These are phyloP conservation scores for Teunomyces aglyptinius DNA, from an alignment of 805 yeast species.

Conservation along the genomic window DNA sequence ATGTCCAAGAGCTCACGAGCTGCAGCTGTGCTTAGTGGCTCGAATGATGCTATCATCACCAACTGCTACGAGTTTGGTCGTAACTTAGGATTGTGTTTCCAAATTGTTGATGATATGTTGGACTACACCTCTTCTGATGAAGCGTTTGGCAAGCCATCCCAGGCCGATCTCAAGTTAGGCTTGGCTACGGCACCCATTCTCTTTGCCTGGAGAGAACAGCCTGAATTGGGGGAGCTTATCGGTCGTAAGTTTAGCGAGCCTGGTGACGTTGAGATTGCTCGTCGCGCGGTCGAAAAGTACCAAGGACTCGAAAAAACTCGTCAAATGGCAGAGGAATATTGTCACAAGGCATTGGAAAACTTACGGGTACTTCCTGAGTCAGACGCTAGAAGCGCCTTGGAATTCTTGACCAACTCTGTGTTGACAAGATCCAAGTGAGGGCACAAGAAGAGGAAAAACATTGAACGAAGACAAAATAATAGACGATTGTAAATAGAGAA, in stretches of 20 bases:
- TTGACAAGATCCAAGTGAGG: constrained; percentile 71
- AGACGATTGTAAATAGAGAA: constrained; percentile 5
- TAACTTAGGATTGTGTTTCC: constrained; percentile 92
- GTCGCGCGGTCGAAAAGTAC: constrained; percentile 65
- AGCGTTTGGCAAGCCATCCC: constrained; percentile 90
- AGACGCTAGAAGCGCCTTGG: constrained; percentile 85
- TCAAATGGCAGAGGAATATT: constrained; percentile 72
- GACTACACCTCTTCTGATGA: constrained; percentile 89
- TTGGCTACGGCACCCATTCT: constrained; percentile 96
- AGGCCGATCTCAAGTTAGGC: constrained; percentile 91
- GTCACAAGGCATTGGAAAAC: constrained; percentile 70
- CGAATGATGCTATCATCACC: constrained; percentile 71
- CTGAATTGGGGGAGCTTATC: constrained; percentile 80
- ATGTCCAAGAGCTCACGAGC: constrained; percentile 93
- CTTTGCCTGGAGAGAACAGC: constrained; percentile 89
- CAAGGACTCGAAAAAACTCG: constrained; percentile 77
- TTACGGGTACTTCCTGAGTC: constrained; percentile 78
- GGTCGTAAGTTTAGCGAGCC: constrained; percentile 74
- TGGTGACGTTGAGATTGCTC: constrained; percentile 85
- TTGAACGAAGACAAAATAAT: background rate
- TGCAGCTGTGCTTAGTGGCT: constrained; percentile 89
- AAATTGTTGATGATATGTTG: constrained; percentile 91
- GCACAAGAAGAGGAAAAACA: constrained; percentile 1
- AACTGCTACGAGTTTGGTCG: constrained; percentile 88
- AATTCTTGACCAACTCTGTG: constrained; percentile 77